Conservation (phyloP, 352 stramenopile genomes). For the Plasmopara halstedii region DNA sequence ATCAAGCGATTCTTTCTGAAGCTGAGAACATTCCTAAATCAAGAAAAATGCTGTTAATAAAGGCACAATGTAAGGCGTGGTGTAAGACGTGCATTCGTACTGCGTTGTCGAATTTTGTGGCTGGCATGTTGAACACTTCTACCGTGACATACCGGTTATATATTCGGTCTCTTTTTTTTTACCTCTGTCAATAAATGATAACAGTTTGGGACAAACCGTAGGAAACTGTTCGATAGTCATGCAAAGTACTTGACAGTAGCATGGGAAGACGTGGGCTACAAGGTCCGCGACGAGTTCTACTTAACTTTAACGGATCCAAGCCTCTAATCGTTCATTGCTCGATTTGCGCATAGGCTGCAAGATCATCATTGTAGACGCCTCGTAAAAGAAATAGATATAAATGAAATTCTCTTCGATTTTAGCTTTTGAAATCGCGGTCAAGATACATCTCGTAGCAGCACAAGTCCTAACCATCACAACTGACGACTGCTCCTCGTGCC, state of each 20-base stretch:
- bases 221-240: too few relatives aligned
- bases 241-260: too few relatives aligned
- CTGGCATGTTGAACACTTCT: constrained; percentile 14
- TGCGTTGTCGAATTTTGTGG: constrained; percentile 45
- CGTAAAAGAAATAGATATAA: background rate
- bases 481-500: constrained; percentile 13
- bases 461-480: constrained; percentile 5
- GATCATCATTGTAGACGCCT: background rate
- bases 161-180: too few relatives aligned
- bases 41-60: background rate
- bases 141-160: too few relatives aligned
- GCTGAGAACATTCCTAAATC: constrained; percentile 48
- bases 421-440: background rate
- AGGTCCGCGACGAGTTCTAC: too few relatives aligned
- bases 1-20: constrained; percentile 65
- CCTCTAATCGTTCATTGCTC: constrained; percentile 18
- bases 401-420: constrained; percentile 24
- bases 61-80: background rate
- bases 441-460: constrained; percentile 3
- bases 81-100: constrained; percentile 7
- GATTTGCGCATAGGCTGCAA: constrained; percentile 4
- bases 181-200: too few relatives aligned
- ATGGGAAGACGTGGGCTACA: too few relatives aligned
- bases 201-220: too few relatives aligned
- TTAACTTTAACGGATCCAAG: too few relatives aligned